A percentile compares a stretch with the other conserved stretches of the same genome.
phyloP scores from a whole-genome alignment of 2,329 filamentous ascomycete species.

The Achaetomium macrosporum region DNA sequence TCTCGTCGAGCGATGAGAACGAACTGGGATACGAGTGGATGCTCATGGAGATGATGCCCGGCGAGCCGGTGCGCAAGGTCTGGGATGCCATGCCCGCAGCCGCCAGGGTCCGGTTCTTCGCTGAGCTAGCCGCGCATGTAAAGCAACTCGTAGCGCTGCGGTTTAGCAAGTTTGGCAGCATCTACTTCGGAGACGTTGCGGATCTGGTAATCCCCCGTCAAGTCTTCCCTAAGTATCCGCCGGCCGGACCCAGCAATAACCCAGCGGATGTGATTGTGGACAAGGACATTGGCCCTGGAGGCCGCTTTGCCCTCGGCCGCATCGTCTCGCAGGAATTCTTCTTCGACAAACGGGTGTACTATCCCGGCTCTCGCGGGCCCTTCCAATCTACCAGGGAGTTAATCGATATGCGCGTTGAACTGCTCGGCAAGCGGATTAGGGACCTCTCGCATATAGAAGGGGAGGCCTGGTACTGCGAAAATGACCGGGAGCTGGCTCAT shows the following conservation, averaged over 20 bases:
- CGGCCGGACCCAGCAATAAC: neutral
- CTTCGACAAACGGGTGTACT: slow-evolving; percentile 14
- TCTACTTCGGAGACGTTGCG: slow-evolving; percentile 14
- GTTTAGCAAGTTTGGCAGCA: slow-evolving; percentile 14
- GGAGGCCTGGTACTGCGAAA: slow-evolving; percentile 12
- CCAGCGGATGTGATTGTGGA: neutral
- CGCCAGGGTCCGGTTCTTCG: slow-evolving; percentile 5
- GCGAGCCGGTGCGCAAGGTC: slow-evolving; percentile 11
- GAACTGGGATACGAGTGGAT: slow-evolving; percentile 16
- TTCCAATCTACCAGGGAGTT: slow-evolving; percentile 6
- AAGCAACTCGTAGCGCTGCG: slow-evolving; percentile 12
- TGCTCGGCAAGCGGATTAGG: slow-evolving; percentile 8
- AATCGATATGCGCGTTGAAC: slow-evolving; percentile 6
- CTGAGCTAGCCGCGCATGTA: slow-evolving; percentile 8
- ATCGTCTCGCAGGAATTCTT: slow-evolving; percentile 16
- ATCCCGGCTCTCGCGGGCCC: slow-evolving; percentile 10
- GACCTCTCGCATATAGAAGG: slow-evolving; percentile 7
- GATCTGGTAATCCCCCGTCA: neutral
- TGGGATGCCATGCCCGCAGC: slow-evolving; percentile 8
- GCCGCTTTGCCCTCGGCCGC: slow-evolving; percentile 10
- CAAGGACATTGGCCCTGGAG: slow-evolving; percentile 6
- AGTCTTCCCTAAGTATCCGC: neutral
- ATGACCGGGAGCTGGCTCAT: slow-evolving; percentile 7
- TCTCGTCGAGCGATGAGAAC: slow-evolving; percentile 16
- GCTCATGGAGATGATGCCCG: slow-evolving; percentile 14